Conservation (phyloP, 177 flowering plant species). For the Vitis hybrid region DNA sequence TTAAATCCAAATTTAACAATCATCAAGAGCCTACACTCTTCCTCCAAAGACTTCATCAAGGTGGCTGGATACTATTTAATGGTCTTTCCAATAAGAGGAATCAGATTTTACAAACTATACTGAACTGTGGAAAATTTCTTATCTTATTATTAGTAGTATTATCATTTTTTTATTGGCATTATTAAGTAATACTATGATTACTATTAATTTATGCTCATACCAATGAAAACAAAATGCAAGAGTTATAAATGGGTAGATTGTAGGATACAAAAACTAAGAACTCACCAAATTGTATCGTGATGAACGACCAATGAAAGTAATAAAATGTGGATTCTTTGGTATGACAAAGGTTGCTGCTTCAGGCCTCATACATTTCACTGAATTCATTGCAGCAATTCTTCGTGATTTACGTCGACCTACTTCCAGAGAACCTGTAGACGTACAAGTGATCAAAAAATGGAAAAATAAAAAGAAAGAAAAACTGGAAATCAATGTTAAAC, state of each 20-base stretch:
- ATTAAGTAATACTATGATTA: no score
- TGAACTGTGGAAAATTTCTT: no score
- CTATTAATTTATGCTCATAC: neutral
- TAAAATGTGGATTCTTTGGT: conserved; percentile 4
- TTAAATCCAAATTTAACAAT: neutral
- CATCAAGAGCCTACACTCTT: no score
- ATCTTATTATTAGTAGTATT: no score
- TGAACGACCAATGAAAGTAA: neutral
- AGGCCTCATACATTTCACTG: neutral
- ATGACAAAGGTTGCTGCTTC: neutral
- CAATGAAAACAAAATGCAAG: neutral
- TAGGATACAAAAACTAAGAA: neutral
- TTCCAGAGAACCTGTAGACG: neutral
- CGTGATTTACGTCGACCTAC: neutral
- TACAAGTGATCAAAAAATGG: neutral
- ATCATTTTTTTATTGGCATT: no score
- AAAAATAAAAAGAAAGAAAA: neutral
- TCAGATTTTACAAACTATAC: neutral
- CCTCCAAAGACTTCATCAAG: no score
- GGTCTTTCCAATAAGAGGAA: no score
- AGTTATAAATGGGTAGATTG: neutral
- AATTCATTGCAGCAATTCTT: conserved; percentile 1
- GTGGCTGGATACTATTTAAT: no score
- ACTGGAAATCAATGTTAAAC: neutral
- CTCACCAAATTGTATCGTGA: neutral